Evolutionary conservation across 768 basidiomycete genomes (phyloP).

Genomic region (Leccinum boreale): DNA sequence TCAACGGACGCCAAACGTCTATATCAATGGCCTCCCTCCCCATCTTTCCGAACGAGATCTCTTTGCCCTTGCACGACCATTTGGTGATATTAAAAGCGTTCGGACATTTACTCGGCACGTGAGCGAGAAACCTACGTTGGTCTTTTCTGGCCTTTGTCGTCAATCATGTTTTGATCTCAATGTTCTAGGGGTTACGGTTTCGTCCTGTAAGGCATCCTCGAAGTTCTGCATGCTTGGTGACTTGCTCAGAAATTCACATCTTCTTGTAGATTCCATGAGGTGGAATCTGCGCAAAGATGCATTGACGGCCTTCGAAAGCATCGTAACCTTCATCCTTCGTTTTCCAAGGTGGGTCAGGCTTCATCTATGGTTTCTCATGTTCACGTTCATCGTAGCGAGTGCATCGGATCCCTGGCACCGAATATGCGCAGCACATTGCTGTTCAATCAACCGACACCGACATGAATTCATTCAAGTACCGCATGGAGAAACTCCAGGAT

Average conservation of each 20-base stretch:
- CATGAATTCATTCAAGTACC: conserved; percentile 59
- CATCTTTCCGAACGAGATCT: conserved; percentile 81
- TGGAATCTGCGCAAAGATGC: conserved; percentile 71
- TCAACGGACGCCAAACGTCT: conserved; percentile 67
- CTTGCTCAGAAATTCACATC: neutral
- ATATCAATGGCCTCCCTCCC: conserved; percentile 84
- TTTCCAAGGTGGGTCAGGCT: conserved; percentile 62
- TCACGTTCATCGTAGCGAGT: conserved; percentile 41
- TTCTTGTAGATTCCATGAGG: conserved; percentile 54
- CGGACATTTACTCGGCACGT: conserved; percentile 83
- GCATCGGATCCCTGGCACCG: conserved; percentile 82
- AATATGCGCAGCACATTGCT: conserved; percentile 44
- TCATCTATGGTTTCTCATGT: neutral
- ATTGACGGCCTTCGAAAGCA: conserved; percentile 68
- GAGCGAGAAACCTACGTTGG: conserved; percentile 59
- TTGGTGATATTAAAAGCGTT: conserved; percentile 72
- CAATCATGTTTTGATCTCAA: neutral
- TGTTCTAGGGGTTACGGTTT: conserved; percentile 69
- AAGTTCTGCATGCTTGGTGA: neutral
- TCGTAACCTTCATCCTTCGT: conserved; percentile 80
- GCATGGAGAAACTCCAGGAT: conserved; percentile 75
- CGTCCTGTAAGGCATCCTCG: conserved; percentile 55
- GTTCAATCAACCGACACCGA: conserved; percentile 28
- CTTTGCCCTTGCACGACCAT: conserved; percentile 67
- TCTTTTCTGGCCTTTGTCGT: conserved; percentile 13